Evolutionary conservation across 75 land plant genomes (phyloP), one percentile per base, ranked within the genome.

Genomic region (Isoetes taiwanensis): DNA sequence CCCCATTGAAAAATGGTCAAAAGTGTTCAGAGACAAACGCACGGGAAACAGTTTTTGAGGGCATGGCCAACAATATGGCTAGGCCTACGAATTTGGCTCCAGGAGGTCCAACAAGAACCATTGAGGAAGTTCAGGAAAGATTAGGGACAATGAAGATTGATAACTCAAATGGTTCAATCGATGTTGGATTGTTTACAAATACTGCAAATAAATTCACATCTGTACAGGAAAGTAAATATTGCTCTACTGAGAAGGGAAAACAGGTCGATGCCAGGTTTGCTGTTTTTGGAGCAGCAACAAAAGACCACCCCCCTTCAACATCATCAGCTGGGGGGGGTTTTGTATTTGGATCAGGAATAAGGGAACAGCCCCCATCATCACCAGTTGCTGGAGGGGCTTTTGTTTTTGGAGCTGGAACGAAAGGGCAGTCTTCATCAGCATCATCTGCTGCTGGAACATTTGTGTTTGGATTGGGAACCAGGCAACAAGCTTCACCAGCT

Each of bases 341-440:
- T 2, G 12, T 28, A 24, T n/a, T 11, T 2, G 2, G 6, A 2
- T 2, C 23, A 28, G 5, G 24, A 32, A n/a, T 23, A 30, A 57
- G 23, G 34, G 31, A 57, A n/a, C n/a, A n/a, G n/a, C n/a, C n/a
- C n/a, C n/a, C n/a, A n/a, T n/a, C n/a, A n/a, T n/a, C n/a, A n/a
- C n/a, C n/a, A n/a, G n/a, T n/a, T 4, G 31, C 40, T 4, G n/a
- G n/a, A 31, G 58, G 31, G 3, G 34, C 34, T 2, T 57, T 57
- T 34, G 58, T 57, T 57, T 57, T 57, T 57, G 58, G 58, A 25
- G 58, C 58, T 23, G 20, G 24, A 14, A 9, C 30, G 2, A 57
- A 9, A 57, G 4, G 10, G 11, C 58, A 31, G 38, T 9, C 5
- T 24, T 32, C 32, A 34, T 6, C 29, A n/a, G 4, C 29, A 11